A percentile compares a stretch with the other conserved stretches of the same genome.
Conservation (phyloP, 1,284 basidiomycete species). For the Lignosus rhinocerotis region DNA sequence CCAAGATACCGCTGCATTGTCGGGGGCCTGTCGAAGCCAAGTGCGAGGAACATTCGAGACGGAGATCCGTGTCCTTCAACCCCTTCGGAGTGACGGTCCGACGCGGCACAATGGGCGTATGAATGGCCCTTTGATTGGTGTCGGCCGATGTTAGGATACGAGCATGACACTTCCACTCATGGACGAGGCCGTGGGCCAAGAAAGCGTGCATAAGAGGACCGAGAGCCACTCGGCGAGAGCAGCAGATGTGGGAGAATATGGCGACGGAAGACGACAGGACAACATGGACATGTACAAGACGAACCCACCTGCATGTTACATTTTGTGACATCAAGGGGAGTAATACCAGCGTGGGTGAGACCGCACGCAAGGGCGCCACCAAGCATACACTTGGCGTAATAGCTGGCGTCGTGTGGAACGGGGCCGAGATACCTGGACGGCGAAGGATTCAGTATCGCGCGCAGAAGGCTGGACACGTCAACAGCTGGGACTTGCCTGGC, state of each 20-base stretch:
- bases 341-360: constrained; percentile 91
- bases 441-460: constrained; percentile 7
- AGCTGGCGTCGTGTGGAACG: constrained; percentile 69
- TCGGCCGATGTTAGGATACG: too few species aligned
- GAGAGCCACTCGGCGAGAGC: neutral
- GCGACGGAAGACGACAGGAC: neutral
- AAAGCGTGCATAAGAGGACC: too few species aligned
- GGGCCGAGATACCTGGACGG: constrained; percentile 59
- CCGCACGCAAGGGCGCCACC: constrained; percentile 93
- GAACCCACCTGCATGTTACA: constrained; percentile 94
- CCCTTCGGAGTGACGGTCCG: too few species aligned
- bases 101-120: too few species aligned
- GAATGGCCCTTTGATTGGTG: too few species aligned
- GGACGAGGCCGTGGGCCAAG: too few species aligned
- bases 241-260: constrained; percentile 19
- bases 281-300: constrained; percentile 12
- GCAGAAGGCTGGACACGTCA: constrained; percentile 11
- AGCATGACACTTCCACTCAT: too few species aligned
- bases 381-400: constrained; percentile 82
- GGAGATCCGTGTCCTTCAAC: too few species aligned
- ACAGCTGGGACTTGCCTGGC: constrained; percentile 49
- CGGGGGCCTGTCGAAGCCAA: too few species aligned
- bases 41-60: too few species aligned
- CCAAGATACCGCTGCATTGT: too few species aligned
- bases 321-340: constrained; percentile 93